Base-by-base conservation (phyloP, 169 alveolate species). In the Plasmodium chabaudi region DNA sequence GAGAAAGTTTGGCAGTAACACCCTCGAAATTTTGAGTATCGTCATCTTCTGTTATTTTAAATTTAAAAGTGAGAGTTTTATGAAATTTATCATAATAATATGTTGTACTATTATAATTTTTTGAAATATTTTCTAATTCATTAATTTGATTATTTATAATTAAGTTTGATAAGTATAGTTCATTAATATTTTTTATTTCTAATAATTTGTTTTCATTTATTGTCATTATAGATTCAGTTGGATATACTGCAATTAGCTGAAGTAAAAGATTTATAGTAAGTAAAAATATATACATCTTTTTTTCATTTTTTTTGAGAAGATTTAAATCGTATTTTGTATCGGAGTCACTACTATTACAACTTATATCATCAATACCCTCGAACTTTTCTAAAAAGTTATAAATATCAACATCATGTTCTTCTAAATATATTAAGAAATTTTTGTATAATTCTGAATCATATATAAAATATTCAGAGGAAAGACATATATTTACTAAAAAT, bases 381-480 rank as follows among this genome's bases (percentile, higher is more conserved):
- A 82, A n/a, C 42, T 82, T 84, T 13, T 60, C 59, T 6, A 82
- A 23, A 44, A 82, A 68, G 19, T 82, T 27, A 4, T 27, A 60
- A 25, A 82, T 25, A n/a, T 61, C 42, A 39, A 82, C 15, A 68
- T 68, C 56, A 17, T 82, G 65, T 56, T 42, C 69, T 27, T 82
- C 79, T 19, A 65, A 46, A 60, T 67, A 68, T 17, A 57, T 25
- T 53, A 82, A 42, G 46, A 82, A 68, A 5, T 82, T 59, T 47
- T 82, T 55, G 34, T 55, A 72, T 15, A 57, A 23, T 13, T 68
- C 73, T 1, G 12, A 27, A 53, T 61, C 68, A 71, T 82, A 82
- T 1, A 82, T 68, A 82, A 82, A 82, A 42, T 69, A 65, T 60
- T 82, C 90, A 1, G 86, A 34, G 9, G 90, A 82, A 1, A 82